Percentiles rank a stretch among this genome's conserved stretches.
Conservation (phyloP, 2,329 filamentous ascomycete genomes). For the Monilinia laxa region DNA sequence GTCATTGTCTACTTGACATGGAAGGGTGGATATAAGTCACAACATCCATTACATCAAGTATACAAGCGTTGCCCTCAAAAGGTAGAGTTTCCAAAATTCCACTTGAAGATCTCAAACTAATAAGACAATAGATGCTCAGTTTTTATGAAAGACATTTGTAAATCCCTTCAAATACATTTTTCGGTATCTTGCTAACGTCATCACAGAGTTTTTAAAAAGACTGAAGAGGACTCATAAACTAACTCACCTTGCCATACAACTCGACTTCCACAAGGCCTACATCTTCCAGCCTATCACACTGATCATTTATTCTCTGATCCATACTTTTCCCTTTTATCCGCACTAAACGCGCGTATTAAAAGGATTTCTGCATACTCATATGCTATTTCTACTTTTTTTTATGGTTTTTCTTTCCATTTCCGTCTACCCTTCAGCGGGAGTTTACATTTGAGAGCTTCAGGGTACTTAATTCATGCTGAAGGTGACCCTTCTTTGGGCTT, state of each 20-base stretch:
- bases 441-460: not conserved
- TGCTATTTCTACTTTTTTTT: not conserved
- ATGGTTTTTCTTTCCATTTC: not conserved
- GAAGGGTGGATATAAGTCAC: slow-evolving; percentile 71
- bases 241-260: not conserved
- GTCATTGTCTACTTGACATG: slow-evolving; percentile 70
- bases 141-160: slow-evolving; percentile 51
- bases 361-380: not conserved
- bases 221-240: slow-evolving; percentile 15
- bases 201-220: slow-evolving; percentile 34
- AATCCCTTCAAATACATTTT: slow-evolving; percentile 4
- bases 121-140: slow-evolving; percentile 44
- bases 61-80: slow-evolving; percentile 78
- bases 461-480: not conserved
- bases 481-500: not conserved
- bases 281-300: not conserved
- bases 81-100: slow-evolving; percentile 45
- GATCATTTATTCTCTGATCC: not conserved
- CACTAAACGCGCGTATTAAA: not conserved
- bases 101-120: slow-evolving; percentile 22
- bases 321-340: not conserved
- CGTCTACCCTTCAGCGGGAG: not conserved
- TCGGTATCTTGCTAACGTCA: slow-evolving; percentile 24
- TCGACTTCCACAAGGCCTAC: not conserved
- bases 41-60: slow-evolving; percentile 66